These are phyloP conservation scores for Selaginella tamariscina DNA, from an alignment of 75 land plant genomes.

Conservation along the genomic window DNA sequence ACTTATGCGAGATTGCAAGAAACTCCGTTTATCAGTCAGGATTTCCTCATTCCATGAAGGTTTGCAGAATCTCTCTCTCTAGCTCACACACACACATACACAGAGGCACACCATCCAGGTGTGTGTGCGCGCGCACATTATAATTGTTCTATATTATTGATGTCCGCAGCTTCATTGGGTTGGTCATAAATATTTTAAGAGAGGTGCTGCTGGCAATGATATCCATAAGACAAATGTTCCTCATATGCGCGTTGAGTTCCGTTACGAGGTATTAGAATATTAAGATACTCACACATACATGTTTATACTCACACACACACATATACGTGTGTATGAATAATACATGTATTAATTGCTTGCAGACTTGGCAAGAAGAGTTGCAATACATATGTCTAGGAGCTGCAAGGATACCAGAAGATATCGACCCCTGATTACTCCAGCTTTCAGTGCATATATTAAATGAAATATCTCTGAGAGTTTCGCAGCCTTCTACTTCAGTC, in stretches of 20 bases:
- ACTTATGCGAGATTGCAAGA: conserved; percentile 87
- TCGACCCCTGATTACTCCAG: conserved; percentile 22
- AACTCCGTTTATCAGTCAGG: conserved; percentile 91
- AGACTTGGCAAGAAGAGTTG: conserved; percentile 95
- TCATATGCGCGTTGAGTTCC: conserved; percentile 76
- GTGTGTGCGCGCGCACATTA: neutral
- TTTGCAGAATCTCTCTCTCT: conserved; percentile 11
- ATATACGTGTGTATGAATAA: neutral
- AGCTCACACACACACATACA: neutral
- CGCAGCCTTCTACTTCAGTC: no score
- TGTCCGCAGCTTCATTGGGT: conserved; percentile 70
- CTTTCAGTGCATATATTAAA: no score
- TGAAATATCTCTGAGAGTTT: no score
- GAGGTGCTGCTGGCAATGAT: conserved; percentile 87
- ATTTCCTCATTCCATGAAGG: conserved; percentile 81
- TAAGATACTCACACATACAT: neutral
- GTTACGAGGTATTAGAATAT: conserved; percentile 40
- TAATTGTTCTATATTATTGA: neutral
- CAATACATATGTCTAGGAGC: conserved; percentile 49
- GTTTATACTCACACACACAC: neutral
- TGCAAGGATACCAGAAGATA: conserved; percentile 36
- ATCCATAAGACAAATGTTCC: conserved; percentile 94
- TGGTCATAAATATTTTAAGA: conserved; percentile 59
- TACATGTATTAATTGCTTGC: neutral
- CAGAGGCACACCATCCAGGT: neutral